Base-by-base conservation (phyloP, 148 eudicot species). In the Rhododendron mucronatum region DNA sequence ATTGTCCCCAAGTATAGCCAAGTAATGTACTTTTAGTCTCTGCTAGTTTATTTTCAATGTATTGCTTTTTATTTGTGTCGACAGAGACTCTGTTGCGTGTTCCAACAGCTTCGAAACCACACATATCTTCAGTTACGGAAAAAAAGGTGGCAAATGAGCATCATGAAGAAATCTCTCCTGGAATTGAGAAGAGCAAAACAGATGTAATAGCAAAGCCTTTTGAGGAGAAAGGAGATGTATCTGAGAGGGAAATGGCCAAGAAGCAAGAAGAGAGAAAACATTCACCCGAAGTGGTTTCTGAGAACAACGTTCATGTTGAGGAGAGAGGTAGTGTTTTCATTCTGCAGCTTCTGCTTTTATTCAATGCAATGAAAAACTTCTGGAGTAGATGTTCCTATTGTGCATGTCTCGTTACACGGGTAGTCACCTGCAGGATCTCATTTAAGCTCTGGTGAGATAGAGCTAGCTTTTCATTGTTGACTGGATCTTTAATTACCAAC, bases 51-150 rank as follows among this genome's bases (percentile, higher is more conserved):
- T 21, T 30, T 39, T 63, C 12, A 30, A 2, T 82, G 41, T 14
- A 11, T 73, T 6, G 57, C 80, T 79, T 30, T 84, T 50, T 67
- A 16, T 16, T 78, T 78, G 50, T 48, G 8, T 55, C 10, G 20
- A 85, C 85, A 87, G 91, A 75, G 59, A 85, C 71, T 82, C 41
- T 86, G 39, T 76, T 84, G 18, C 81, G 81, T 78, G 69, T 83
- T 84, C 86, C 89, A 50, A 23, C 61, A 76, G 48, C 85, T 83
- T 65, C 67, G 4, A 81, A 86, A 76, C 51, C 65, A 86, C 51
- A 82, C 51, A 82, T 84, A 21, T 59, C 81, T 82, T 37, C 55
- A 77, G 65, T 30, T 81, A 83, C 53, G 4, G 82, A 83, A 20
- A 84, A 84, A 67, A 87, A 69, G 80, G 82, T 82, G 69, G 80